Base-by-base conservation (phyloP, 495 filamentous ascomycete genomes). In the Penicillium cataractarum region DNA sequence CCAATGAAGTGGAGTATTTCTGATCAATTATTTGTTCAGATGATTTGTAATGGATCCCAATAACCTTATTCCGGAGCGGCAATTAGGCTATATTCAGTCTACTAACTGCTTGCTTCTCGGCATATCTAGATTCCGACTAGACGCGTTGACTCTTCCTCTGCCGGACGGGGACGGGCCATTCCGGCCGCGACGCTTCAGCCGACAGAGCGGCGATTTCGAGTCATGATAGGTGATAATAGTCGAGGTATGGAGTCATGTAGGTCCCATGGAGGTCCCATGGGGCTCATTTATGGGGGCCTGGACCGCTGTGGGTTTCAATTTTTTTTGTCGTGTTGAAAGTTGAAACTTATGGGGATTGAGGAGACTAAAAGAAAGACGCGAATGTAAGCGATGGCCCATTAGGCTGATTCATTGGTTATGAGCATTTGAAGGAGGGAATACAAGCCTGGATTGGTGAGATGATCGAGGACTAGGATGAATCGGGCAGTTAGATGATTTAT, bases 1-100 rank as follows among this genome's bases (percentile, higher is more conserved):
- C 33, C 32, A 32, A 60, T 48, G 52, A 56, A 60, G 29, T 35
- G 10, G 62, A 57, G 57, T 60, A 40, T 40, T n/a, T 42, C 32
- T 55, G 51, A 42, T 22, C 2, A 17, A 29, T 8, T 62, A 33
- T 3, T 37, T 19, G 33, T 32, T n/a, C n/a, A n/a, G n/a, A n/a
- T n/a, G n/a, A n/a, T n/a, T n/a, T n/a, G 13, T 37, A 37, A 15
- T 17, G 13, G 9, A 2, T 37, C 35, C 35, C 10, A 13, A n/a
- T 31, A 31, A 7, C 29, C 7, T n/a, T 4, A 39, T 39, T 17
- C 15, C 37, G 15, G 37, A 39, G 15, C 15, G 15, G n/a, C n/a
- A n/a, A n/a, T n/a, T n/a, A n/a, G n/a, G n/a, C n/a, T n/a, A n/a
- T n/a, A n/a, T n/a, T n/a, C n/a, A n/a, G n/a, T n/a, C n/a, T n/a